Base-by-base conservation (phyloP, 1,284 basidiomycete genomes). In the Irpex sp. region DNA sequence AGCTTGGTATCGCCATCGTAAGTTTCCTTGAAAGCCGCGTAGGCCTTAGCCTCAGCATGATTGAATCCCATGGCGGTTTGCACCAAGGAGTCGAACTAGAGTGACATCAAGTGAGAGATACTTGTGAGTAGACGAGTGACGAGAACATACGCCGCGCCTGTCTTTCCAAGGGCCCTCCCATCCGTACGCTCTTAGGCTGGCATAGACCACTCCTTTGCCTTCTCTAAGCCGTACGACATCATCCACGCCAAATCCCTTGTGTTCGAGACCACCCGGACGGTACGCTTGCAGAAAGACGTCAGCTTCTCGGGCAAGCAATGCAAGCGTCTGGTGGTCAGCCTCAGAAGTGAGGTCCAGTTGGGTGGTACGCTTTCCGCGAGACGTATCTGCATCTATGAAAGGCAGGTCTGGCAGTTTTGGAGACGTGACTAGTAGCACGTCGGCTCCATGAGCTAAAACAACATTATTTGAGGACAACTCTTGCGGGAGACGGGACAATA, bases 211-310 rank as follows among this genome's bases (percentile, higher is more conserved):
- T 0, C 85, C 85, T 0, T 84, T 82, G 3, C 78, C 49, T 17
- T 51, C 19, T 9, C 19, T 26, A 9, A 35, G 79, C 57, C 11
- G 68, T 64, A 76, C 75, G 2, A 85, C 74, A 5, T 81, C 77
- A 7, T 75, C 66, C 0, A 77, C 69, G 0, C 83, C 80, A 66
- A 87, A 87, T 0, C 84, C 85, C 63, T 82, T 83, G 4, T 67
- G 72, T 4, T 72, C 71, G n/a, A 88, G 70, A 0, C 81, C 81
- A 0, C 81, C 81, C 0, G 86, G 86, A 11, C 86, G 79, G 71
- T 89, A 90, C 0, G 83, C 81, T 69, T 90, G 88, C n/a, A 89
- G 71, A 68, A 90, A 86, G 3, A 90, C 83, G 68, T 89, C 85
- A 0, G 82, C 77, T 17, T 77, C 77, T 59, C 72, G 66, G 5